Conservation (phyloP, 805 yeast genomes). For the Lachancea sp. region DNA sequence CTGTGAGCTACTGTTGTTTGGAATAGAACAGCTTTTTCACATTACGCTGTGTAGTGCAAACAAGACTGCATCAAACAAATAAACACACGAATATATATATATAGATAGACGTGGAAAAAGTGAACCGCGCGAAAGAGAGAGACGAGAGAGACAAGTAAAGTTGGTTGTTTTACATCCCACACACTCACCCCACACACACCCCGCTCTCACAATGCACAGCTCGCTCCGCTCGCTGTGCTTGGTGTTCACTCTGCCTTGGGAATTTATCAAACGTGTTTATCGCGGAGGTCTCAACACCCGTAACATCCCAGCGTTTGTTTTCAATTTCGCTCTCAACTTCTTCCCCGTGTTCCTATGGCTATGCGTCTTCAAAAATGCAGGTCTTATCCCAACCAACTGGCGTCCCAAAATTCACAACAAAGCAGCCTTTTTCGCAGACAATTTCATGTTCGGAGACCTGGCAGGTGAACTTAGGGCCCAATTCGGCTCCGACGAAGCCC, state of each 20-base stretch:
- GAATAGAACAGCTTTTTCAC: too few relatives aligned
- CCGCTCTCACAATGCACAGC: not conserved
- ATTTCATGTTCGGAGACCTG: slow-evolving; percentile 28
- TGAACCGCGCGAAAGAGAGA: too few relatives aligned
- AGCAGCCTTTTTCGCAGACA: slow-evolving; percentile 35
- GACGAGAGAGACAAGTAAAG: too few relatives aligned
- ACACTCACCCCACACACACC: not conserved
- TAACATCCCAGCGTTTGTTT: slow-evolving; percentile 33
- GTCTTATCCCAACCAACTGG: slow-evolving; percentile 44
- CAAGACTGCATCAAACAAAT: too few relatives aligned
- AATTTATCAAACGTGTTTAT: slow-evolving; percentile 13
- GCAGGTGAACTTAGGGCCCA: slow-evolving; percentile 26
- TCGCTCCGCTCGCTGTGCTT: slow-evolving; percentile 3
- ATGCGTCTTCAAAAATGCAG: slow-evolving; percentile 52
- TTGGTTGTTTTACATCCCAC: not conserved
- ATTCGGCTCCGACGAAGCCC: slow-evolving; percentile 9
- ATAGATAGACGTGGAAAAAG: too few relatives aligned
- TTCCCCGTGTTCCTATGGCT: slow-evolving; percentile 51
- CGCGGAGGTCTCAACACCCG: slow-evolving; percentile 32
- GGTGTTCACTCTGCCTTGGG: slow-evolving; percentile 1
- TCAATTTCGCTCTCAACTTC: slow-evolving; percentile 46
- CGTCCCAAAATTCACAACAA: slow-evolving; percentile 50
- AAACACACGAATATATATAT: too few relatives aligned
- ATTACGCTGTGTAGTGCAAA: too few relatives aligned
- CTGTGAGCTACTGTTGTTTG: too few relatives aligned